A percentile compares a stretch with the other conserved stretches of the same genome.
Evolutionary conservation across 2,329 filamentous ascomycete genomes (phyloP).

Genomic region (Zalaria obscura): DNA sequence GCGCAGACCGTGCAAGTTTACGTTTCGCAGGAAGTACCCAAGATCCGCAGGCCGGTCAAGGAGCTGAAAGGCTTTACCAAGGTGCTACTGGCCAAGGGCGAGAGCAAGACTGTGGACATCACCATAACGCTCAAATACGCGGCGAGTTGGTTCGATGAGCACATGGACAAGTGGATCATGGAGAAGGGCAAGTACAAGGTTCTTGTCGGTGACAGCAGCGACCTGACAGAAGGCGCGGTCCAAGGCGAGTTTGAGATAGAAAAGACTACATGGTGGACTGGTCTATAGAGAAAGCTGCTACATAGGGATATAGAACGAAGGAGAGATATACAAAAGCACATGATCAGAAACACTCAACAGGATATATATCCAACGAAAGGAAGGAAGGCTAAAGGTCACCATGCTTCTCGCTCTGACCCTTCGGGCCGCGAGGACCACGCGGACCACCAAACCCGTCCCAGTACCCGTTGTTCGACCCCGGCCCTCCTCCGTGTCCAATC

Average conservation of each 20-base stretch:
- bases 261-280: constrained; percentile 54
- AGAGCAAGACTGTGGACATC: constrained; percentile 44
- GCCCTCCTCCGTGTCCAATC: constrained; percentile 11
- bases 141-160: constrained; percentile 58
- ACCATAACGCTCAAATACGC: constrained; percentile 48
- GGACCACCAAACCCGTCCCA: constrained; percentile 9
- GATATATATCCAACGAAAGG: too few species aligned
- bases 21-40: constrained; percentile 47
- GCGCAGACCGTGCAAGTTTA: constrained; percentile 56
- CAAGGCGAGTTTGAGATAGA: constrained; percentile 40
- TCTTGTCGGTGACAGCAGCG: constrained; percentile 39
- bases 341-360: too few species aligned
- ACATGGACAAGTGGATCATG: constrained; percentile 47
- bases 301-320: too few species aligned
- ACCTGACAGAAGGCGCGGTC: constrained; percentile 19
- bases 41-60: constrained; percentile 52
- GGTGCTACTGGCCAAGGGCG: constrained; percentile 42
- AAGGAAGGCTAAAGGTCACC: too few species aligned
- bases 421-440: too few species aligned
- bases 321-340: too few species aligned
- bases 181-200: constrained; percentile 53
- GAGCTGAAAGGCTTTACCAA: constrained; percentile 59
- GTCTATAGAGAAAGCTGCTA: constrained; percentile 22
- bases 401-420: too few species aligned
- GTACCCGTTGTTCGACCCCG: constrained; percentile 7